Evolutionary conservation across 345 rosid genomes (phyloP).

Genomic region (Euclidium syriacum): DNA sequence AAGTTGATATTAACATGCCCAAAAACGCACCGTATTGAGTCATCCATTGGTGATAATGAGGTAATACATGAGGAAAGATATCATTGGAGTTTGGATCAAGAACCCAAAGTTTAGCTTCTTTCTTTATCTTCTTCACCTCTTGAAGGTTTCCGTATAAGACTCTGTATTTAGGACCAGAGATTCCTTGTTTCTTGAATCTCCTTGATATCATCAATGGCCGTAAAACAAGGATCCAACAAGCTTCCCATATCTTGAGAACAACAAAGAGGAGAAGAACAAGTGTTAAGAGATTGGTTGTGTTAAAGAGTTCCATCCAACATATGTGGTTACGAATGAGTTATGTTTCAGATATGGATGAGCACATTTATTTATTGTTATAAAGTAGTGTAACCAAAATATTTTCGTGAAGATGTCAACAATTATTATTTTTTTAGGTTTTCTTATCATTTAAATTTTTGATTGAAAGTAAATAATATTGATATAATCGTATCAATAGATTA

Average conservation of each 20-base stretch:
- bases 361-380: too few species aligned
- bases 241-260: background rate
- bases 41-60: slow-evolving; percentile 6
- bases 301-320: slow-evolving; percentile 8
- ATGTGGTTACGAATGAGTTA: too few species aligned
- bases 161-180: slow-evolving; percentile 17
- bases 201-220: slow-evolving; percentile 13
- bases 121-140: slow-evolving; percentile 10
- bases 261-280: slow-evolving; percentile 1
- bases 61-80: background rate
- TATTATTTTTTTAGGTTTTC: too few species aligned
- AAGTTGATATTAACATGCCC: too few species aligned
- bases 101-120: background rate
- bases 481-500: too few species aligned
- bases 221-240: slow-evolving; percentile 14
- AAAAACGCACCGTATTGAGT: slow-evolving; percentile 17
- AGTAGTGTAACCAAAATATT: too few species aligned
- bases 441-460: too few species aligned
- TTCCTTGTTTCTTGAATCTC: slow-evolving; percentile 26
- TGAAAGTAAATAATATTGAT: too few species aligned
- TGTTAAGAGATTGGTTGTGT: background rate
- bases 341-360: too few species aligned
- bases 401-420: too few species aligned
- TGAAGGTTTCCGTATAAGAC: background rate
- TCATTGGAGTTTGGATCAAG: slow-evolving; percentile 3